phyloP scores from a whole-genome alignment of 768 basidiomycete genomes.

The Phaeotremella fagi region DNA sequence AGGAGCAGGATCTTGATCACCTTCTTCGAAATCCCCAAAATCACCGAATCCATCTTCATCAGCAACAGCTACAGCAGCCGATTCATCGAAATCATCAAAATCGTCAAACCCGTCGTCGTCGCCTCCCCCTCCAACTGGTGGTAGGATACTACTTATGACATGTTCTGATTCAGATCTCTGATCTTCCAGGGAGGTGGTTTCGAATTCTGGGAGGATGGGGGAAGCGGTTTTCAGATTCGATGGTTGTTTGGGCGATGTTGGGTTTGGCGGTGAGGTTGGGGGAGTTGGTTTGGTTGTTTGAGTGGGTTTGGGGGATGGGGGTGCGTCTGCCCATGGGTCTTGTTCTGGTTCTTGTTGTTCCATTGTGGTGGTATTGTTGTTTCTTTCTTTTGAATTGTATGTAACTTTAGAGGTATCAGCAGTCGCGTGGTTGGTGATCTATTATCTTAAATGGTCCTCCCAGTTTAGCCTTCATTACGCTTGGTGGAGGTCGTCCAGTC shows the following conservation, averaged over 20 bases:
- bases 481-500: too few relatives aligned
- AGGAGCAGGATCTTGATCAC: conserved; percentile 44
- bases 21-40: conserved; percentile 62
- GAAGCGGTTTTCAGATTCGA: too few relatives aligned
- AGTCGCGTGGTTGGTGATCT: too few relatives aligned
- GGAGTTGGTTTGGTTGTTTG: background rate
- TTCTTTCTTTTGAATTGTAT: background rate
- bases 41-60: conserved; percentile 62
- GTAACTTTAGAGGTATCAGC: background rate
- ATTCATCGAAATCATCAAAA: conserved; percentile 55
- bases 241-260: background rate
- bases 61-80: conserved; percentile 48
- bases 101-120: conserved; percentile 55
- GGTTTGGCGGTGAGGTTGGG: background rate
- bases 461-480: too few relatives aligned
- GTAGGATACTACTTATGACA: too few relatives aligned
- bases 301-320: conserved; percentile 14
- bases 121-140: too few relatives aligned
- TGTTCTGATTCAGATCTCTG: too few relatives aligned
- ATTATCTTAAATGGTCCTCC: too few relatives aligned
- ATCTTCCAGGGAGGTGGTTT: too few relatives aligned
- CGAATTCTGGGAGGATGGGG: background rate
- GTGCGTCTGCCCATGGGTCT: conserved; percentile 41
- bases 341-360: conserved; percentile 14
- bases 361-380: background rate